Conservation (phyloP, 2,329 filamentous ascomycete species). For the Ilyonectria robusta region DNA sequence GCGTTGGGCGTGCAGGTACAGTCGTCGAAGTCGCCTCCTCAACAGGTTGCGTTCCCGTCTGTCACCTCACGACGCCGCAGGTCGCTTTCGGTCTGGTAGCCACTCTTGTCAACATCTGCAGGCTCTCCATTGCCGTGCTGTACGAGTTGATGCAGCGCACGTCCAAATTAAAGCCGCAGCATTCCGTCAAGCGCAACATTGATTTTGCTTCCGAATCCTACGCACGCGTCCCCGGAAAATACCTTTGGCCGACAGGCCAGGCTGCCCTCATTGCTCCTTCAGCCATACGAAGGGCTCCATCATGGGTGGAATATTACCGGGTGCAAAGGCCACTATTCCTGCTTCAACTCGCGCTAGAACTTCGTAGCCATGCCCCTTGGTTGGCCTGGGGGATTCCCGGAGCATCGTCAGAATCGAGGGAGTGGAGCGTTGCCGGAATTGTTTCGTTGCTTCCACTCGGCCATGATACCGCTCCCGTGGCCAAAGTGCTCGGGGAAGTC, state of each 20-base stretch:
- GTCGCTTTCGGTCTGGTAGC: background rate
- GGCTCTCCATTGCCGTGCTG: background rate
- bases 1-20: conserved; percentile 3
- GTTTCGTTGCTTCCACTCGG: background rate
- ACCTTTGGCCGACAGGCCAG: background rate
- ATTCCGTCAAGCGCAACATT: background rate
- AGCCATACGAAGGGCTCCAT: background rate
- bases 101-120: background rate
- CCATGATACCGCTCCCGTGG: background rate
- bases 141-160: background rate
- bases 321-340: background rate
- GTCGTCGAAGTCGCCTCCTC: conserved; percentile 3
- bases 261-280: background rate
- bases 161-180: background rate
- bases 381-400: background rate
- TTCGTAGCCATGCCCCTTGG: background rate
- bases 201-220: background rate
- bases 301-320: background rate
- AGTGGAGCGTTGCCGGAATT: background rate
- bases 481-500: background rate
- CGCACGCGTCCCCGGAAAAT: background rate
- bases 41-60: background rate
- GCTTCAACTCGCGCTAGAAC: background rate
- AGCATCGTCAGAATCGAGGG: background rate
- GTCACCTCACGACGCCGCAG: background rate